Evolutionary conservation across 805 yeast genomes (phyloP).

Genomic region (Barnettozyma californica): DNA sequence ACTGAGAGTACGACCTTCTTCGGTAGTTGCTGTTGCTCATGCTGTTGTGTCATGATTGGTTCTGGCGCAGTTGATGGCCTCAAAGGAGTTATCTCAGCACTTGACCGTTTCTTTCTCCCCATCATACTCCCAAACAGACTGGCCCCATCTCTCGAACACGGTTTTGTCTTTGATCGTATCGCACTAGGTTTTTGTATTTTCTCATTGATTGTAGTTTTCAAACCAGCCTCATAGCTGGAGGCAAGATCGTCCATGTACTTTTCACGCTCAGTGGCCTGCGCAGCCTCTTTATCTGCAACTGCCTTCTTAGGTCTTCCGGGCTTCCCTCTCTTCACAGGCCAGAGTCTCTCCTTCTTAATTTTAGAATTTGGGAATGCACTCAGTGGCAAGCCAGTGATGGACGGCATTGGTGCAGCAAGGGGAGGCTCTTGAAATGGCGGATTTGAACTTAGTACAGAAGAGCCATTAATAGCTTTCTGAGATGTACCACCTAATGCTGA

Average conservation of each 20-base stretch:
- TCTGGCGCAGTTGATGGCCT: constrained; percentile 6
- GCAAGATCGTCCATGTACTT: background rate
- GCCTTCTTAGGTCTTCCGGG: constrained; percentile 12
- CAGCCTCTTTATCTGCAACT: constrained; percentile 4
- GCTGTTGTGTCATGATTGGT: constrained; percentile 5
- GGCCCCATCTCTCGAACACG: background rate
- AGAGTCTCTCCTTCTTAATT: constrained; percentile 48
- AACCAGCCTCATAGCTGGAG: background rate
- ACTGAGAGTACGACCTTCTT: background rate
- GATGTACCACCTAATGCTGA: background rate
- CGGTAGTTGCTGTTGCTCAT: background rate
- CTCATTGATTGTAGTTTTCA: constrained; percentile 17
- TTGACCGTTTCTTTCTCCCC: background rate
- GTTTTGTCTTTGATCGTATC: constrained; percentile 11
- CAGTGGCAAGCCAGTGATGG: constrained; percentile 68
- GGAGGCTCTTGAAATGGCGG: constrained; percentile 44
- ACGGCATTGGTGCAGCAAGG: constrained; percentile 47
- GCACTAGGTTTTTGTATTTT: constrained; percentile 18
- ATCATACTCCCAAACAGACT: constrained; percentile 1
- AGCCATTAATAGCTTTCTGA: background rate
- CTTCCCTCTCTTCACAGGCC: constrained; percentile 37
- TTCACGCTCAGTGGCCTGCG: background rate
- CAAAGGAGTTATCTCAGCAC: background rate
- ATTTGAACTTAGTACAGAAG: background rate
- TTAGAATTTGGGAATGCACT: constrained; percentile 62